Evolutionary conservation across 768 basidiomycete genomes (phyloP), one percentile per base, ranked within the genome.

Genomic region (Lactifluus pinguis): DNA sequence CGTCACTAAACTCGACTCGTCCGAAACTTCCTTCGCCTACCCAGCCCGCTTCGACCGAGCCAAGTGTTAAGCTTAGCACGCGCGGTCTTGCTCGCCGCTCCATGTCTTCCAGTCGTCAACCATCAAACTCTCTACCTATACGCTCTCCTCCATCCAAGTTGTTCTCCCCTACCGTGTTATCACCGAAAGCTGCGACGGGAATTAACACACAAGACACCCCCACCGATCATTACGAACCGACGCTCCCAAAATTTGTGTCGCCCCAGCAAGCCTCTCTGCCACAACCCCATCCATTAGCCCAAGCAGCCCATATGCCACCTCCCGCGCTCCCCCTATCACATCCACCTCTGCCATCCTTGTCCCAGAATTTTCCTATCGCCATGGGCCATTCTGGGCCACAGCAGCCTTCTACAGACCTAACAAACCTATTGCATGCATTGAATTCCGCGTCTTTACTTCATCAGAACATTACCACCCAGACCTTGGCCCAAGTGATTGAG

Each of bases 401-500:
- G 29, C 49, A 57, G 21, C 15, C 50, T 44, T 29, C 41, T 34
- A 15, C 48, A 1, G 54, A 49, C 13, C 34, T 52, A 49, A 15
- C 29, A 21, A 52, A 55, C 39, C 41, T 63, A 21, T 34, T 62
- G 10, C 54, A 61, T 25, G 60, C 50, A 41, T 48, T 61, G 29
- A 55, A 47, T 39, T 53, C 36, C 10, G 60, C 59, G 34, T 55
- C 45, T 25, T 25, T 47, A 6, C 45, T 58, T 48, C 60, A 62
- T 49, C 56, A 62, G 29, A 52, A 44, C 11, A 56, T 49, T 34
- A 48, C 60, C 14, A 44, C 53, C 50, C 53, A 58, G 47, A 55
- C 56, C 21, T 50, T 65, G 48, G 58, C 64, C 5, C 62, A 42
- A 21, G 44, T 65, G 14, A 53, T 65, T 19, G 64, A 65, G 51